A percentile compares a stretch with the other conserved stretches of the same genome.
These are phyloP conservation scores for Passiflora organensis DNA, from an alignment of 345 rosid species.

Conservation along the genomic window DNA sequence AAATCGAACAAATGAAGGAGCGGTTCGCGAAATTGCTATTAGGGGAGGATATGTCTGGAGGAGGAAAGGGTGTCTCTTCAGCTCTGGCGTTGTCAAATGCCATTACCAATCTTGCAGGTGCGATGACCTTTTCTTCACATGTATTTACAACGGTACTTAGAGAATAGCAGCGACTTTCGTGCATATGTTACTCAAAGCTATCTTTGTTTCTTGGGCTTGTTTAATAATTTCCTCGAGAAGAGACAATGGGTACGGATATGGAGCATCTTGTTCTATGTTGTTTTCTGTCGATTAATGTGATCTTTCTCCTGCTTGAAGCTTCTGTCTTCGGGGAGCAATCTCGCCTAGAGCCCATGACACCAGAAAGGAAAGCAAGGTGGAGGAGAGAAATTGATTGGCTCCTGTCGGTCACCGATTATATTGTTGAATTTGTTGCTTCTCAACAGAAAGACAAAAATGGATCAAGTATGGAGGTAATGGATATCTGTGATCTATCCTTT, in stretches of 20 bases:
- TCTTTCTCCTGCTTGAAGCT: too few relatives aligned
- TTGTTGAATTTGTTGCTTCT: conserved; percentile 40
- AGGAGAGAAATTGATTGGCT: conserved; percentile 38
- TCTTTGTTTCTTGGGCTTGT: too few relatives aligned
- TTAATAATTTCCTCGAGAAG: too few relatives aligned
- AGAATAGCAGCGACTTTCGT: too few relatives aligned
- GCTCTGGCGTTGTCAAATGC: conserved; percentile 46
- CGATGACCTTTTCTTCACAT: neutral
- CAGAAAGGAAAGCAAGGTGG: conserved; percentile 39
- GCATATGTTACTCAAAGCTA: too few relatives aligned
- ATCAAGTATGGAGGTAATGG: conserved; percentile 27
- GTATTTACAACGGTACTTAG: too few relatives aligned
- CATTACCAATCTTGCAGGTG: conserved; percentile 43
- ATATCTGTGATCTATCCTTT: neutral
- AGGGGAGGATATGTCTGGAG: conserved; percentile 50
- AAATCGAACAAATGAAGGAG: conserved; percentile 40
- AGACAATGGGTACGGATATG: too few relatives aligned
- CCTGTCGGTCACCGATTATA: conserved; percentile 33
- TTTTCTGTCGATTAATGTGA: too few relatives aligned
- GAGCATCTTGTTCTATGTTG: too few relatives aligned
- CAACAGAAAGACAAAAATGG: conserved; percentile 36
- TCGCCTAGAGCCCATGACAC: conserved; percentile 36
- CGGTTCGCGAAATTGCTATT: conserved; percentile 38
- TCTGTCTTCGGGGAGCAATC: conserved; percentile 43
- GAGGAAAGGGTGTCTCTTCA: conserved; percentile 44